Evolutionary conservation across 257 asterid genomes (phyloP).

Genomic region (Ilex aquifolium): DNA sequence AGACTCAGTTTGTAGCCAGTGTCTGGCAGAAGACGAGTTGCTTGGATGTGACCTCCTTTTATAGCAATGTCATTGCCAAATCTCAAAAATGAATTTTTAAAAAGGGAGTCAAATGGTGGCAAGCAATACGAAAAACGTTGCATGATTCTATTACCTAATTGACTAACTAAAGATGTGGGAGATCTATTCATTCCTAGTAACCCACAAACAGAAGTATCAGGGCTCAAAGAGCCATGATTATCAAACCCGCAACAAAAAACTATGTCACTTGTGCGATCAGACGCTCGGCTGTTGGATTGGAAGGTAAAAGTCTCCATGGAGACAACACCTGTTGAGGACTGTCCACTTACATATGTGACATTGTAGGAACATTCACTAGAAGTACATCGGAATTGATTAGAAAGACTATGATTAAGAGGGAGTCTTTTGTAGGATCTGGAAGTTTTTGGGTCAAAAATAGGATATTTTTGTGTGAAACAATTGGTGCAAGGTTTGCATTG

Average conservation of each 20-base stretch:
- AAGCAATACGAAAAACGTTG: too few relatives aligned
- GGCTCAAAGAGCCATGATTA: conserved; percentile 15
- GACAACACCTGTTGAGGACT: conserved; percentile 15
- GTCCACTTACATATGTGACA: conserved; percentile 15
- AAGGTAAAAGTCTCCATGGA: conserved; percentile 29
- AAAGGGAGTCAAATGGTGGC: too few relatives aligned
- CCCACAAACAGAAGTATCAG: conserved; percentile 9
- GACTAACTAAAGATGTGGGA: too few relatives aligned
- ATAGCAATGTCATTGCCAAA: too few relatives aligned
- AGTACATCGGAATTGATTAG: not conserved
- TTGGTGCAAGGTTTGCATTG: conserved; percentile 36
- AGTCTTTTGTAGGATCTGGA: conserved; percentile 15
- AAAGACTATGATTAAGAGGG: conserved; percentile 6
- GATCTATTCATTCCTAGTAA: too few relatives aligned
- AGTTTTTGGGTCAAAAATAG: conserved; percentile 19
- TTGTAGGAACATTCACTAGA: conserved; percentile 1
- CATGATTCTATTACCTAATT: too few relatives aligned
- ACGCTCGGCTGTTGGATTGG: not conserved
- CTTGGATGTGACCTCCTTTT: too few relatives aligned
- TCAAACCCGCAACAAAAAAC: conserved; percentile 26
- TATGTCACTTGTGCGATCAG: conserved; percentile 8
- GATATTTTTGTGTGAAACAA: conserved; percentile 24
- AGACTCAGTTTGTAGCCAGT: too few relatives aligned
- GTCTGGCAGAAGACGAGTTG: too few relatives aligned
- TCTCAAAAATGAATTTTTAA: too few relatives aligned